These are phyloP conservation scores for Mastigamoeba balamuthi DNA, from an alignment of 78 protist species.

Conservation along the genomic window DNA sequence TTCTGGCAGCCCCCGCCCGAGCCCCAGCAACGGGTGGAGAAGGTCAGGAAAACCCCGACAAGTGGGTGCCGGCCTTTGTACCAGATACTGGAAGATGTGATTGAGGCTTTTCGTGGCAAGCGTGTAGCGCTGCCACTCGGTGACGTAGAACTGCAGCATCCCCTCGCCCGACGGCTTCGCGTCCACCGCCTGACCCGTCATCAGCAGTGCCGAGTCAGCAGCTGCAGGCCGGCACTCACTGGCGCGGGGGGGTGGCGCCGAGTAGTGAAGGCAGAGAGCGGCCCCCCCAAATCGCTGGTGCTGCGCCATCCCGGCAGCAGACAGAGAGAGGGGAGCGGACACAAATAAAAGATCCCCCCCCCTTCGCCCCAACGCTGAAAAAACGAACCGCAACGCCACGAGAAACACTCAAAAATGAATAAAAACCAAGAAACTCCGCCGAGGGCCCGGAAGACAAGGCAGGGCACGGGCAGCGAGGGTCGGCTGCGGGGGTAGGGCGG, in stretches of 20 bases:
- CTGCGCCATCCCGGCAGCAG: constrained; percentile 2
- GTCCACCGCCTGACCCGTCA: too few species aligned
- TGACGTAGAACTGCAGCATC: constrained; percentile 20
- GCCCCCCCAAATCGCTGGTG: too few species aligned
- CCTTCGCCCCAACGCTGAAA: too few species aligned
- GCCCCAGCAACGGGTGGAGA: neutral
- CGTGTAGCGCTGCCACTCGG: constrained; percentile 57
- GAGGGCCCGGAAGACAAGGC: neutral
- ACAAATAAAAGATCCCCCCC: too few species aligned
- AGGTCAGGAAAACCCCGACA: neutral
- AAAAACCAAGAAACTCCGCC: too few species aligned
- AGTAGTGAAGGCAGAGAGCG: too few species aligned
- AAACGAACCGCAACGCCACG: too few species aligned
- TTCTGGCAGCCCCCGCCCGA: constrained; percentile 13
- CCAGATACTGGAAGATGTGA: constrained; percentile 52
- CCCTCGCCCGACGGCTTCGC: constrained; percentile 54
- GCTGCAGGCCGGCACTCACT: too few species aligned
- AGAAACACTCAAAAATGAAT: too few species aligned
- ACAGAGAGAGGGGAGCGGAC: neutral
- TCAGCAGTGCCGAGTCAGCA: too few species aligned
- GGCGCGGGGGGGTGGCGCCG: too few species aligned
- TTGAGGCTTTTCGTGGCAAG: constrained; percentile 43
- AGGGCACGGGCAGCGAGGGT: neutral
- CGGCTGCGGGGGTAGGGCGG: neutral
- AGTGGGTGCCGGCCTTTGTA: too few species aligned